Evolutionary conservation across 352 stramenopile species (phyloP).

Genomic region (Phytophthora colocasiae): DNA sequence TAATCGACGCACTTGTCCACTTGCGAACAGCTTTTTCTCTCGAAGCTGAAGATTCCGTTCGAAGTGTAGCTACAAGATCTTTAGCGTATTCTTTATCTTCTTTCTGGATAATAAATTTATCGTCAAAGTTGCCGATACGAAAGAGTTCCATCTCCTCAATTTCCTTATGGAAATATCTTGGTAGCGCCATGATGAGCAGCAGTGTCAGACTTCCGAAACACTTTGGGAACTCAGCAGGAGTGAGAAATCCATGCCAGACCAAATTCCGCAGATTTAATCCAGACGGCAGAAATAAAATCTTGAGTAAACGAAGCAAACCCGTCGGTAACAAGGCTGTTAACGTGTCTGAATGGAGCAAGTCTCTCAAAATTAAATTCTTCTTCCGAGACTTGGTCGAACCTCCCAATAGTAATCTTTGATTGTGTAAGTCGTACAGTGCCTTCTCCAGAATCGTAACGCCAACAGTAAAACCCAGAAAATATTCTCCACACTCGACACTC

Average conservation of each 20-base stretch:
- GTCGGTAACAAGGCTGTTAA: constrained; percentile 40
- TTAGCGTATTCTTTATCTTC: neutral
- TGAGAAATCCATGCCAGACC: constrained; percentile 75
- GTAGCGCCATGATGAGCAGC: constrained; percentile 53
- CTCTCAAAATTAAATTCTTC: constrained; percentile 77
- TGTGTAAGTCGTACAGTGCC: constrained; percentile 62
- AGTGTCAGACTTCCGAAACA: constrained; percentile 62
- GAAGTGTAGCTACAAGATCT: constrained; percentile 22
- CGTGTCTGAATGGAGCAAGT: constrained; percentile 58
- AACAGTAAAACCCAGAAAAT: constrained; percentile 63
- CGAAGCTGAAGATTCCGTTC: neutral
- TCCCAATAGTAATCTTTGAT: constrained; percentile 5
- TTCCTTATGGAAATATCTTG: constrained; percentile 26
- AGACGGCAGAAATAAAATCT: constrained; percentile 64
- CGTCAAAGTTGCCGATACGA: constrained; percentile 27
- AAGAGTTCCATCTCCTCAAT: constrained; percentile 26
- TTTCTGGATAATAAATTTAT: constrained; percentile 38
- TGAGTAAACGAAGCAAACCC: constrained; percentile 55
- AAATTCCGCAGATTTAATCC: constrained; percentile 74
- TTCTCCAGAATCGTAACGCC: constrained; percentile 72
- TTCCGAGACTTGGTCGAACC: constrained; percentile 10
- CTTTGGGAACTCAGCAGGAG: constrained; percentile 58
- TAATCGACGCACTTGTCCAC: constrained; percentile 37
- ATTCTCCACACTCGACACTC: constrained; percentile 40
- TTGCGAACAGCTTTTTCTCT: constrained; percentile 2